Conservation (phyloP, 768 basidiomycete genomes). For the Leccinum incarnatum region DNA sequence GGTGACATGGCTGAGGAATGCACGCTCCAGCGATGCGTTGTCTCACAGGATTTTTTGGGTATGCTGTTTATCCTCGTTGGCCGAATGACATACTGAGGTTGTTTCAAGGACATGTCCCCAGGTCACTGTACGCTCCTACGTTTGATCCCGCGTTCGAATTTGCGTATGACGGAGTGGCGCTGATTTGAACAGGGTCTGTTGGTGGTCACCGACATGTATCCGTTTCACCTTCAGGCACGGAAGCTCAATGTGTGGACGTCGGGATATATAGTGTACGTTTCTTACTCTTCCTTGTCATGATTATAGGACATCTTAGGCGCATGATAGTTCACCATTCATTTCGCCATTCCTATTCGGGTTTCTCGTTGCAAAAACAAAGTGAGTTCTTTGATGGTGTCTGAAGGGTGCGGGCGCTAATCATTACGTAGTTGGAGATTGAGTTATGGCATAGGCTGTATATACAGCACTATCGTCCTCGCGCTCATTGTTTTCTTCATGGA, state of each 20-base stretch:
- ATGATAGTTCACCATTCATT: slow-evolving; percentile 29
- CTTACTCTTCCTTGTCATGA: slow-evolving; percentile 29
- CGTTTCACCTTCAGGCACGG: slow-evolving; percentile 52
- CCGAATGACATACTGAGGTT: neutral
- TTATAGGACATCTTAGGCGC: slow-evolving; percentile 22
- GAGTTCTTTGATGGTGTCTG: too few species aligned
- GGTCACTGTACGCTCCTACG: slow-evolving; percentile 37
- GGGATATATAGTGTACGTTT: slow-evolving; percentile 50
- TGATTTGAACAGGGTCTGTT: slow-evolving; percentile 36
- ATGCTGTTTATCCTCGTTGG: neutral
- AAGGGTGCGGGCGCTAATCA: neutral
- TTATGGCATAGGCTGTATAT: slow-evolving; percentile 52
- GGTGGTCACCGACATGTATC: slow-evolving; percentile 49
- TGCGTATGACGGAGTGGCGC: neutral
- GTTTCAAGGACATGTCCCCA: slow-evolving; percentile 47
- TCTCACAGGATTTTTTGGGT: slow-evolving; percentile 33
- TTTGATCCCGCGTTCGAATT: neutral
- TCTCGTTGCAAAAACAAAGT: slow-evolving; percentile 27
- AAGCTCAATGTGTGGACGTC: slow-evolving; percentile 54
- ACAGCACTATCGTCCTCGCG: slow-evolving; percentile 41
- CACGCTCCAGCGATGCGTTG: slow-evolving; percentile 30
- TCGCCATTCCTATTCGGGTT: slow-evolving; percentile 32
- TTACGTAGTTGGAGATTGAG: slow-evolving; percentile 44
- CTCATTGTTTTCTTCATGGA: slow-evolving; percentile 47
- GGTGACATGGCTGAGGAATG: neutral